phyloP scores from a whole-genome alignment of 2,329 filamentous ascomycete genomes.

The Amauroascus niger region DNA sequence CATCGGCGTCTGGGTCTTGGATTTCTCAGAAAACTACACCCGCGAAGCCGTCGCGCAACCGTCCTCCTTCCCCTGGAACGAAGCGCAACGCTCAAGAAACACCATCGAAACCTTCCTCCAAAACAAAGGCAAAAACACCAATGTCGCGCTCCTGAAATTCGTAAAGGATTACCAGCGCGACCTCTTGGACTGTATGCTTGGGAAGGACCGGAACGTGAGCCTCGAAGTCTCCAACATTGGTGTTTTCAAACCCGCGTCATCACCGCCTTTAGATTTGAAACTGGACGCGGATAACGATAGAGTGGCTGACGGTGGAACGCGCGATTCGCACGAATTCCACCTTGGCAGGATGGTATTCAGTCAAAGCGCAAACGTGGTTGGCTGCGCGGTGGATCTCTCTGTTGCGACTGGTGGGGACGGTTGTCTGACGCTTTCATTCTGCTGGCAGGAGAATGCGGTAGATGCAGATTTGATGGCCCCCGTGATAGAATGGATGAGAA shows the following conservation, averaged over 20 bases:
- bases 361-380: conserved; percentile 35
- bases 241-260: conserved; percentile 21
- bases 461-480: neutral
- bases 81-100: conserved; percentile 26
- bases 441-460: conserved; percentile 27
- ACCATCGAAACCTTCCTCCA: conserved; percentile 24
- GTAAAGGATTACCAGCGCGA: conserved; percentile 33
- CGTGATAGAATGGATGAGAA: neutral
- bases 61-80: conserved; percentile 27
- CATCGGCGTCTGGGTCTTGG: conserved; percentile 33
- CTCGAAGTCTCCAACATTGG: conserved; percentile 43
- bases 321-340: conserved; percentile 13
- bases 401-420: conserved; percentile 39
- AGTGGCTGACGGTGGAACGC: conserved; percentile 2
- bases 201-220: conserved; percentile 29
- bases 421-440: conserved; percentile 33
- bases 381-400: conserved; percentile 32
- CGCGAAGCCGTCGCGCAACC: conserved; percentile 17
- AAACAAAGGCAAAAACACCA: conserved; percentile 27
- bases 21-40: conserved; percentile 25
- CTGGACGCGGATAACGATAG: conserved; percentile 6
- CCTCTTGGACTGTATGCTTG: conserved; percentile 31
- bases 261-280: neutral
- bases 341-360: conserved; percentile 39
- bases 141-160: conserved; percentile 33